Evolutionary conservation across 2,329 filamentous ascomycete species (phyloP), one percentile per base, ranked within the genome.

Genomic region (Akanthomyces lecanii): DNA sequence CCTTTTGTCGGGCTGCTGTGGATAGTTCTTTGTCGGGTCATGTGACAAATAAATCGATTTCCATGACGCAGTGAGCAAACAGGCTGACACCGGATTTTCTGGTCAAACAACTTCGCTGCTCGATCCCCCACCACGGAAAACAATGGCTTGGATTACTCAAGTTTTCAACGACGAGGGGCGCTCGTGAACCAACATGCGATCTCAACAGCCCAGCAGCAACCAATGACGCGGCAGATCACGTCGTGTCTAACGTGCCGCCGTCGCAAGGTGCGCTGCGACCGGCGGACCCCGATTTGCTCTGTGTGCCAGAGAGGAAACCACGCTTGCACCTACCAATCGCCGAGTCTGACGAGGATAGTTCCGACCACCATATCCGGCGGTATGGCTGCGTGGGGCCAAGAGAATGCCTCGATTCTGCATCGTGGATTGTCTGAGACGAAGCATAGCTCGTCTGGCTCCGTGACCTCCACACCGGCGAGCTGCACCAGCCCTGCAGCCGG

Each of bases 231-330:
- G 6, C 48, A 51, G n/a, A 51, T 51, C 18, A 51, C 48, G 7
- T 51, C 48, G 3, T 51, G 48, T 23, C 28, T 51, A 18, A 51
- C 48, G 48, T 51, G 48, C 28, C 48, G 48, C 48, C 48, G 48
- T 33, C 48, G 48, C 48, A 51, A 51, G 48, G 48, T 51, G 48
- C 48, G 48, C 25, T 51, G 48, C 48, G 48, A 51, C 28, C 25
- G 48, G 48, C 48, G 48, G 25, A 30, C 48, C 2, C 48, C 48
- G 7, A n/a, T 33, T 5, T 51, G 48, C 28, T n/a, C 25, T 6
- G 28, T 51, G 14, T 51, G 48, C 16, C 48, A 51, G 18, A 16
- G 48, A 23, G 48, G 48, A 30, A 51, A 33, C 12, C 48, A 51
- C 48, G 16, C 28, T 5, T 51, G 48, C 48, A 33, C 16, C 48